phyloP scores from a whole-genome alignment of 169 alveolate genomes.

The Plasmodium gonderi region DNA sequence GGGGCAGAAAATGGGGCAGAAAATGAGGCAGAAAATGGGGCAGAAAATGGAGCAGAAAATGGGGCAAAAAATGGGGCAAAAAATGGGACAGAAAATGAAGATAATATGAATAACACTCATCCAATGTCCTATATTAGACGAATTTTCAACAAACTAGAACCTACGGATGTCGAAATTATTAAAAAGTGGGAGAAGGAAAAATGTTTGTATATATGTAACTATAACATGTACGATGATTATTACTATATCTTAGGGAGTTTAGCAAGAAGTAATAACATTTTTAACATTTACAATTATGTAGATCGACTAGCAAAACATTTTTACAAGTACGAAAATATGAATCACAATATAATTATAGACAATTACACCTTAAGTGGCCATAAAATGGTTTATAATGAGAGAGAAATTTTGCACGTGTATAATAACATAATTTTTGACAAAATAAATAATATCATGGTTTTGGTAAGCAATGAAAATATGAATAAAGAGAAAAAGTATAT shows the following conservation, averaged over 20 bases:
- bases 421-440: constrained; percentile 32
- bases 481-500: constrained; percentile 27
- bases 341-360: constrained; percentile 47
- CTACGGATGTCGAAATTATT: constrained; percentile 43
- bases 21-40: too few species aligned
- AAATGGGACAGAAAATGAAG: not conserved
- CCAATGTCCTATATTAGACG: constrained; percentile 15
- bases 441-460: constrained; percentile 33
- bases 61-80: not conserved
- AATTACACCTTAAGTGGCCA: constrained; percentile 4
- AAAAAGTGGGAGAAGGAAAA: constrained; percentile 71
- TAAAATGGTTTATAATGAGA: not conserved
- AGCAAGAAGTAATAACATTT: constrained; percentile 35
- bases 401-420: constrained; percentile 30
- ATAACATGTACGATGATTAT: constrained; percentile 70
- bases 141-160: constrained; percentile 55
- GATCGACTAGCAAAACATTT: constrained; percentile 37
- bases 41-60: not conserved
- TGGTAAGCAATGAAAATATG: constrained; percentile 30
- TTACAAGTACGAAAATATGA: constrained; percentile 20
- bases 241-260: constrained; percentile 62
- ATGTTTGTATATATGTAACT: constrained; percentile 56
- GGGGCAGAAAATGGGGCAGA: not conserved
- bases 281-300: constrained; percentile 38
- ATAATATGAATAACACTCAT: not conserved